Conservation (phyloP, 768 basidiomycete species). For the Tricholoma hemisulphureum region DNA sequence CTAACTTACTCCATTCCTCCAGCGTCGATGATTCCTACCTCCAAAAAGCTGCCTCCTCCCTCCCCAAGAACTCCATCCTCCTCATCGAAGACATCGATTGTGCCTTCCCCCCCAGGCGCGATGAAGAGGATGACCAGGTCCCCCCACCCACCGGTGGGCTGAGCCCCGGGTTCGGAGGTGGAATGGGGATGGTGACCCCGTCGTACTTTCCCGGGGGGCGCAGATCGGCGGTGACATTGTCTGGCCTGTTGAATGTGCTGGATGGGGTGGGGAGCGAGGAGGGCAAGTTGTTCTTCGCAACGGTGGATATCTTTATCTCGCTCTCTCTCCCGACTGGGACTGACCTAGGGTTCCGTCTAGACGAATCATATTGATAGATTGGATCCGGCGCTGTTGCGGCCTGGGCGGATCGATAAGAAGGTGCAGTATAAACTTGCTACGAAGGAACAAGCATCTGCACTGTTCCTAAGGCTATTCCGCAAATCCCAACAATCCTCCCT, state of each 20-base stretch:
- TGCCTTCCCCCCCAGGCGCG: conserved; percentile 50
- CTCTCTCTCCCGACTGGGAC: neutral
- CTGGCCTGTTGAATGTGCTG: conserved; percentile 55
- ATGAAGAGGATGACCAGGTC: conserved; percentile 34
- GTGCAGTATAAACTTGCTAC: conserved; percentile 51
- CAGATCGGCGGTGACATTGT: conserved; percentile 45
- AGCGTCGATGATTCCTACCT: conserved; percentile 53
- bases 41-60: conserved; percentile 41
- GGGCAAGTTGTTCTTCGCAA: conserved; percentile 61
- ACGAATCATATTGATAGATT: conserved; percentile 57
- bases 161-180: neutral
- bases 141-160: neutral
- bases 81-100: conserved; percentile 64
- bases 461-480: conserved; percentile 52
- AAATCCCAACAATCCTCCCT: neutral
- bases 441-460: conserved; percentile 41
- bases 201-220: neutral
- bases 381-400: conserved; percentile 54
- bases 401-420: conserved; percentile 56
- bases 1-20: conserved; percentile 3
- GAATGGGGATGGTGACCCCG: conserved; percentile 7
- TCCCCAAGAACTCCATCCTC: conserved; percentile 53
- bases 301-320: conserved; percentile 31
- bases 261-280: conserved; percentile 63
- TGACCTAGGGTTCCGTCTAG: conserved; percentile 21